Evolutionary conservation across 2,329 filamentous ascomycete genomes (phyloP).

Genomic region (Alternaria sp.): DNA sequence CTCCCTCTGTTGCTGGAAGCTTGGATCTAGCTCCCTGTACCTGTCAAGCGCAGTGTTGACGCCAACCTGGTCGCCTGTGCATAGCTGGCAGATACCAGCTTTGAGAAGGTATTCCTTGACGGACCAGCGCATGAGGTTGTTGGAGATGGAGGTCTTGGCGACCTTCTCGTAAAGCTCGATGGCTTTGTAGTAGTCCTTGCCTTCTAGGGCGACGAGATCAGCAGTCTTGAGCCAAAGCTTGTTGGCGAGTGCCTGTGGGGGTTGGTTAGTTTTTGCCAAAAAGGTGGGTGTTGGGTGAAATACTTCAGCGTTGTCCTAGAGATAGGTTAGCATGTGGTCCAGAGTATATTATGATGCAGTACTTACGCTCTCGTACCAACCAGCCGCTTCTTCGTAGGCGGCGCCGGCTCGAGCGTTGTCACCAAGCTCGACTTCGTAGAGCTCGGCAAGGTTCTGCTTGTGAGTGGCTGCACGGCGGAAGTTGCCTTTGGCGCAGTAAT

Average conservation of each 20-base stretch:
- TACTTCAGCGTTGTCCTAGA: slow-evolving; percentile 48
- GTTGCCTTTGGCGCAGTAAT: slow-evolving; percentile 89
- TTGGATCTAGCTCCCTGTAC: slow-evolving; percentile 71
- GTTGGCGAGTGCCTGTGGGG: slow-evolving; percentile 72
- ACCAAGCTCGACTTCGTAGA: slow-evolving; percentile 81
- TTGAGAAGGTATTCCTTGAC: slow-evolving; percentile 97
- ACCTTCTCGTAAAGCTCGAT: slow-evolving; percentile 75
- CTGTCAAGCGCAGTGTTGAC: slow-evolving; percentile 79
- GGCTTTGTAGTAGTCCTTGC: slow-evolving; percentile 69
- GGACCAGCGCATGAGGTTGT: slow-evolving; percentile 68
- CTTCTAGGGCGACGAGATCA: slow-evolving; percentile 81
- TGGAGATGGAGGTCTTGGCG: slow-evolving; percentile 76
- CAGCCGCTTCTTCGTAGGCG: slow-evolving; percentile 82
- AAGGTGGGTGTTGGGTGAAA: slow-evolving; percentile 5
- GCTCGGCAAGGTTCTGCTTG: slow-evolving; percentile 85
- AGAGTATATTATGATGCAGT: background rate
- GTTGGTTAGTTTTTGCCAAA: slow-evolving; percentile 31
- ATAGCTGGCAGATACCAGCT: slow-evolving; percentile 88
- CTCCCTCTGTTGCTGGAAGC: slow-evolving; percentile 79
- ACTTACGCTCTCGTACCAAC: slow-evolving; percentile 74
- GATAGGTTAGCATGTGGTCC: slow-evolving; percentile 19
- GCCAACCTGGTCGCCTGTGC: slow-evolving; percentile 76
- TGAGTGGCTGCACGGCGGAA: slow-evolving; percentile 89
- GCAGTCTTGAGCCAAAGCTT: slow-evolving; percentile 93
- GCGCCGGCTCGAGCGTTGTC: slow-evolving; percentile 80